Conservation (phyloP, 2,329 filamentous ascomycete species). For the Phialocephala subalpina region DNA sequence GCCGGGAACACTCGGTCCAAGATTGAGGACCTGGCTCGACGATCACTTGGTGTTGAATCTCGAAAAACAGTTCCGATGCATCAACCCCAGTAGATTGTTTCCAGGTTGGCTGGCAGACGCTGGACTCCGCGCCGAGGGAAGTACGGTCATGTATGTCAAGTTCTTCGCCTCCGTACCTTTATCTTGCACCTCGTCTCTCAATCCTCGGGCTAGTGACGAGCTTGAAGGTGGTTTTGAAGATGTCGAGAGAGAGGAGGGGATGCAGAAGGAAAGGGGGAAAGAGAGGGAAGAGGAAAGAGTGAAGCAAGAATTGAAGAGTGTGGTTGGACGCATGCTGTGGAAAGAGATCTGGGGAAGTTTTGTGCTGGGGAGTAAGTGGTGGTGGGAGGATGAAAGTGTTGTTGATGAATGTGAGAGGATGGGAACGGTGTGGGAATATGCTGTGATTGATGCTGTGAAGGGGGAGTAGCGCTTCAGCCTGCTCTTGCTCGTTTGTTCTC, state of each 20-base stretch:
- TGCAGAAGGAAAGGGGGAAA: constrained; percentile 15
- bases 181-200: neutral
- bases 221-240: no score
- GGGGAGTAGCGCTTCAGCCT: neutral
- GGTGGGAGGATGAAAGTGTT: constrained; percentile 67
- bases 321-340: constrained; percentile 66
- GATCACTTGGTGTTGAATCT: constrained; percentile 66
- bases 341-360: constrained; percentile 63
- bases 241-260: neutral
- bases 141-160: constrained; percentile 33
- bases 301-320: constrained; percentile 55
- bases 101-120: constrained; percentile 66
- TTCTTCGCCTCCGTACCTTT: constrained; percentile 36
- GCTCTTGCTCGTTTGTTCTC: neutral
- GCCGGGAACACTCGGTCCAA: constrained; percentile 62
- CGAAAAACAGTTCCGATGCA: constrained; percentile 64
- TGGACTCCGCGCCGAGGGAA: constrained; percentile 53
- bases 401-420: constrained; percentile 62
- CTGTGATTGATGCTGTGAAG: constrained; percentile 63
- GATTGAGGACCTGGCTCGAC: constrained; percentile 67
- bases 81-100: constrained; percentile 64
- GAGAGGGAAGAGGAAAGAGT: constrained; percentile 39
- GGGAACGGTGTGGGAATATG: constrained; percentile 67
- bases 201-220: neutral
- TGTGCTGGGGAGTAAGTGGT: constrained; percentile 55